Base-by-base conservation (phyloP, 768 basidiomycete genomes). In the Tylopilus felleus region DNA sequence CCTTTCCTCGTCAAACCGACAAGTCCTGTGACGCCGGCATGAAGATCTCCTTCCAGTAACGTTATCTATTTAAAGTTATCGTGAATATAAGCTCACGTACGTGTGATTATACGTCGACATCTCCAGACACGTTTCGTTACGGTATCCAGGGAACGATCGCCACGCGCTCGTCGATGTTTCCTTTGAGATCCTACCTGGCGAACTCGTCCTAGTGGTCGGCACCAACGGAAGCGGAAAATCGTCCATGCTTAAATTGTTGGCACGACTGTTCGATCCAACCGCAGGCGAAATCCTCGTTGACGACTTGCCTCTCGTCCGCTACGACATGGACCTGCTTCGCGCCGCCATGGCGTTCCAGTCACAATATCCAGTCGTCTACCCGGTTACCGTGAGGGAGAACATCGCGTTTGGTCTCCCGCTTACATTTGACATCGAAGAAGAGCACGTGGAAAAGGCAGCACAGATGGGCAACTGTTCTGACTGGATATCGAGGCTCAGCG, bases 331-430 rank as follows among this genome's bases (percentile, higher is more conserved):
- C 7, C 73, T 77, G 31, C 64, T 84, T 3, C 78, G 79, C 17
- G 64, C 62, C 0, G 70, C 79, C 1, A 79, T 76, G 28, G 72
- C 77, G 0, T 71, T 78, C 23, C 74, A 84, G 17, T 75, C 77
- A 0, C 83, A 83, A 53, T 77, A 78, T 8, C 78, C 77, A 27
- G 57, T 67, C 2, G 56, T 83, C 9, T 83, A 75, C 52, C 83
- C 82, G 0, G 59, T 81, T 1, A 74, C 75, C 0, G 63, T 83
- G 2, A 59, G 64, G 14, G 77, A 77, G 40, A 79, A 78, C 56
- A 75, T 79, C 23, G 66, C 69, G 19, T 56, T 74, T 8, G 69
- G 73, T 5, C 53, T 66, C 16, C 52, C 60, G 10, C 50, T 49
- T 0, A 41, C 63, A 38, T 58, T 63, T 0, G 47, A 55, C 1